phyloP scores from a whole-genome alignment of 805 yeast species.

The Ogataea nakhonphanomensis region DNA sequence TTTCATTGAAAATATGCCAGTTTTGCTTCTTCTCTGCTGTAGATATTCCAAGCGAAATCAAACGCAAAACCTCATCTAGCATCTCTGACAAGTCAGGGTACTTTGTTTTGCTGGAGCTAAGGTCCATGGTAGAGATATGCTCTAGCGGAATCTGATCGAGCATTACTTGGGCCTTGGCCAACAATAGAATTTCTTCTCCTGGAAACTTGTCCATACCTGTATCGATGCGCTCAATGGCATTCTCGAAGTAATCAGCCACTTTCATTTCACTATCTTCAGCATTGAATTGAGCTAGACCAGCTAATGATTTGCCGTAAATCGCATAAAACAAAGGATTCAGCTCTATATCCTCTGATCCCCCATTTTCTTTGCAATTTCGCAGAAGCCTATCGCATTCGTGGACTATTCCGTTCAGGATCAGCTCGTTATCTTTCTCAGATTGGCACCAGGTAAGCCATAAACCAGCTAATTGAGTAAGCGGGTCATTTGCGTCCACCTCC shows the following conservation, averaged over 20 bases:
- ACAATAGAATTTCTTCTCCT: slow-evolving; percentile 41
- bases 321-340: slow-evolving; percentile 59
- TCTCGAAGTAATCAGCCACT: slow-evolving; percentile 57
- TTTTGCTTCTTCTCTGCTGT: slow-evolving; percentile 24
- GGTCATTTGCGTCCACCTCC: slow-evolving; percentile 72
- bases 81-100: slow-evolving; percentile 36
- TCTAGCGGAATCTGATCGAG: slow-evolving; percentile 59
- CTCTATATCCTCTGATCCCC: slow-evolving; percentile 27
- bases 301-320: slow-evolving; percentile 69
- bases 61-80: slow-evolving; percentile 44
- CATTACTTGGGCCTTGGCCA: slow-evolving; percentile 54
- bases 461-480: slow-evolving; percentile 69
- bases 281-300: slow-evolving; percentile 59
- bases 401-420: slow-evolving; percentile 76
- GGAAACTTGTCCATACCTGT: slow-evolving; percentile 53
- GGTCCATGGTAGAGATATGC: slow-evolving; percentile 47
- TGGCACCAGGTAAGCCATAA: slow-evolving; percentile 62
- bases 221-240: slow-evolving; percentile 67
- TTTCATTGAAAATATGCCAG: slow-evolving; percentile 22
- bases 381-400: slow-evolving; percentile 87
- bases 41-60: slow-evolving; percentile 43
- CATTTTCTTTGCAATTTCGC: slow-evolving; percentile 39
- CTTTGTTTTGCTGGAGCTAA: slow-evolving; percentile 36
- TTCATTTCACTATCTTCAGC: slow-evolving; percentile 22
- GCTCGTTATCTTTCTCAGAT: slow-evolving; percentile 58